These are phyloP conservation scores for Alnus rubra DNA, from an alignment of 306 rosid species.

Conservation along the genomic window DNA sequence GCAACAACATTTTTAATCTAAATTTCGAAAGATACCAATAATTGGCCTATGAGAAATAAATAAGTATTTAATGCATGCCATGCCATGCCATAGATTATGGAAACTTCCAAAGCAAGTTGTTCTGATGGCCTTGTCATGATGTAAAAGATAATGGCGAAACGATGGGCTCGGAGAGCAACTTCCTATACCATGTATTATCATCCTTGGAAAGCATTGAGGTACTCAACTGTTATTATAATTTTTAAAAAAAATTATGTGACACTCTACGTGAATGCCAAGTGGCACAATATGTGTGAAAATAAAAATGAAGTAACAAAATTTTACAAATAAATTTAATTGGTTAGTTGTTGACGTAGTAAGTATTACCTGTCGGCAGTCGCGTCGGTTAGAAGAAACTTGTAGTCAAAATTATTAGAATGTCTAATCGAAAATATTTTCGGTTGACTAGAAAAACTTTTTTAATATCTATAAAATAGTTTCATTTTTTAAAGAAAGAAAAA, in stretches of 20 bases:
- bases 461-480: too few species aligned
- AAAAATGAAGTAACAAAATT: too few species aligned
- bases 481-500: too few species aligned
- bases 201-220: neutral
- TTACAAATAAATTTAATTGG: too few species aligned
- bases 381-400: too few species aligned
- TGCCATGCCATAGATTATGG: slow-evolving; percentile 6
- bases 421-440: too few species aligned
- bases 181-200: neutral
- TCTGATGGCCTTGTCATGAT: slow-evolving; percentile 11
- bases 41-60: slow-evolving; percentile 23
- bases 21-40: slow-evolving; percentile 31
- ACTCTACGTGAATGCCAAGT: neutral
- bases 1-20: slow-evolving; percentile 10
- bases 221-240: neutral
- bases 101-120: slow-evolving; percentile 44
- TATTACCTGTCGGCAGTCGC: too few species aligned
- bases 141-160: slow-evolving; percentile 9
- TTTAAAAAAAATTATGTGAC: too few species aligned
- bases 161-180: slow-evolving; percentile 7
- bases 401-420: too few species aligned
- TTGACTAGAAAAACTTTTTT: too few species aligned
- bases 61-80: neutral
- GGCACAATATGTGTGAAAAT: too few species aligned
- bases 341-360: too few species aligned